Percentiles rank a stretch among this genome's conserved stretches.
phyloP scores from a whole-genome alignment of 495 filamentous ascomycete species.

The Tetracladium marchalianum region DNA sequence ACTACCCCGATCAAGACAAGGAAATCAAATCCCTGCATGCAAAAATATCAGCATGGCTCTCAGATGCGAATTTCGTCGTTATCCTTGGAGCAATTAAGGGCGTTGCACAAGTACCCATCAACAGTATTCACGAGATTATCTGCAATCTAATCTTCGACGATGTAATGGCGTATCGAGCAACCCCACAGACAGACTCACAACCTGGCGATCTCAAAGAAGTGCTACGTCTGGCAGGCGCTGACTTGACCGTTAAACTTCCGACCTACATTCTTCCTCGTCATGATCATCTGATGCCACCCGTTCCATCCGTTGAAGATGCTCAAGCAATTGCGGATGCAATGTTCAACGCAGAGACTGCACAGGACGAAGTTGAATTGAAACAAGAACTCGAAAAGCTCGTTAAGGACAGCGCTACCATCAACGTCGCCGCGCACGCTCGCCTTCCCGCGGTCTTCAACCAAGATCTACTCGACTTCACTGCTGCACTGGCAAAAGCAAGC shows the following conservation, averaged over 20 bases:
- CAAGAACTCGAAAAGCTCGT: slow-evolving; percentile 17
- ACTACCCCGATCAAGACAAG: slow-evolving; percentile 17
- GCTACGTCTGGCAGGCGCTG: slow-evolving; percentile 24
- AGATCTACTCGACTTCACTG: slow-evolving; percentile 28
- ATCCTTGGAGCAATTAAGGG: slow-evolving; percentile 18
- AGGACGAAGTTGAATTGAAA: slow-evolving; percentile 17
- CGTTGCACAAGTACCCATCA: slow-evolving; percentile 23
- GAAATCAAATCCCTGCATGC: slow-evolving; percentile 23
- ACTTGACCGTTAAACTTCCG: slow-evolving; percentile 22
- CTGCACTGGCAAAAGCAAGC: slow-evolving; percentile 29
- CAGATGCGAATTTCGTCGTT: slow-evolving; percentile 27
- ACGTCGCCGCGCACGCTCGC: slow-evolving; percentile 23
- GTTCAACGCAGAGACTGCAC: slow-evolving; percentile 19
- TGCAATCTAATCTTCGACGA: slow-evolving; percentile 22
- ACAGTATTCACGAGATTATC: slow-evolving; percentile 22
- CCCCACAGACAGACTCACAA: slow-evolving; percentile 18
- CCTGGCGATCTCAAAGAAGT: slow-evolving; percentile 21
- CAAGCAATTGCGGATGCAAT: slow-evolving; percentile 13
- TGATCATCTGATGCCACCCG: slow-evolving; percentile 25
- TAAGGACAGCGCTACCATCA: slow-evolving; percentile 26
- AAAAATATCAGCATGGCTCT: slow-evolving; percentile 23
- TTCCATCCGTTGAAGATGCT: slow-evolving; percentile 13
- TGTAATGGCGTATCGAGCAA: slow-evolving; percentile 25
- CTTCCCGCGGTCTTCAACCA: slow-evolving; percentile 27
- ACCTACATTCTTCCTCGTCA: slow-evolving; percentile 28